A percentile compares a stretch with the other conserved stretches of the same genome.
These are phyloP conservation scores for Camptophora hylomeconis DNA, from an alignment of 2,329 filamentous ascomycete species.

Conservation along the genomic window DNA sequence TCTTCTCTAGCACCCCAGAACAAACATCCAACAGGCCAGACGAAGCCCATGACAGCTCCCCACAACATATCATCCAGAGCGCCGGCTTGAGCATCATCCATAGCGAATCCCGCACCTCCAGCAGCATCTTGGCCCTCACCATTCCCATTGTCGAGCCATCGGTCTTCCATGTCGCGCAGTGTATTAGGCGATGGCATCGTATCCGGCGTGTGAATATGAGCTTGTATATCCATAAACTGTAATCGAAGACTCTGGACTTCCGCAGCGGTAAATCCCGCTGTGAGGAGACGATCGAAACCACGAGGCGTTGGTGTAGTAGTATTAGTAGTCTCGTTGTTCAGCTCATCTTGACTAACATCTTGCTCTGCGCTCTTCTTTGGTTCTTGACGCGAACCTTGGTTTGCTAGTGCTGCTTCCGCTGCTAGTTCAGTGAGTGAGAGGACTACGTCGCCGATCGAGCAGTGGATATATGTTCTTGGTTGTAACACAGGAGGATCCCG, in stretches of 20 bases:
- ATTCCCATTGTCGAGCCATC: constrained; percentile 65
- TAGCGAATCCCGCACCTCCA: constrained; percentile 18
- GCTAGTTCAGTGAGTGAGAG: constrained; percentile 57
- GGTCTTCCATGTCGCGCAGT: constrained; percentile 68
- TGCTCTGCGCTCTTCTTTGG: constrained; percentile 1
- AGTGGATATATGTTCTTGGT: constrained; percentile 74
- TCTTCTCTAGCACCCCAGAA: constrained; percentile 79
- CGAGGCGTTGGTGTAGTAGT: constrained; percentile 48
- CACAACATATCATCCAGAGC: constrained; percentile 75
- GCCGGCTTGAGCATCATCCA: constrained; percentile 35
- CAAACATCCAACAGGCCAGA: constrained; percentile 80
- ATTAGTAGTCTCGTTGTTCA: constrained; percentile 10
- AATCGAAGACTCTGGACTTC: constrained; percentile 77
- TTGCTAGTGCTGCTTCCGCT: constrained; percentile 42
- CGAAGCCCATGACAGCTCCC: constrained; percentile 83
- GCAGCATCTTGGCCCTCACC: constrained; percentile 25
- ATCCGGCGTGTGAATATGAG: constrained; percentile 71
- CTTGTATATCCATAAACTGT: constrained; percentile 78
- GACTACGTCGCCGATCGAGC: constrained; percentile 68
- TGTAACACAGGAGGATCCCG: constrained; percentile 32
- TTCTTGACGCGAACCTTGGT: background rate
- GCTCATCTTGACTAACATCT: constrained; percentile 1
- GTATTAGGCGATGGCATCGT: constrained; percentile 70
- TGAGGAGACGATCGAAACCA: constrained; percentile 78
- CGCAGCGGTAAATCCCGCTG: constrained; percentile 64